Base-by-base conservation (phyloP, 306 rosid genomes). In the Dicorynia guianensis region DNA sequence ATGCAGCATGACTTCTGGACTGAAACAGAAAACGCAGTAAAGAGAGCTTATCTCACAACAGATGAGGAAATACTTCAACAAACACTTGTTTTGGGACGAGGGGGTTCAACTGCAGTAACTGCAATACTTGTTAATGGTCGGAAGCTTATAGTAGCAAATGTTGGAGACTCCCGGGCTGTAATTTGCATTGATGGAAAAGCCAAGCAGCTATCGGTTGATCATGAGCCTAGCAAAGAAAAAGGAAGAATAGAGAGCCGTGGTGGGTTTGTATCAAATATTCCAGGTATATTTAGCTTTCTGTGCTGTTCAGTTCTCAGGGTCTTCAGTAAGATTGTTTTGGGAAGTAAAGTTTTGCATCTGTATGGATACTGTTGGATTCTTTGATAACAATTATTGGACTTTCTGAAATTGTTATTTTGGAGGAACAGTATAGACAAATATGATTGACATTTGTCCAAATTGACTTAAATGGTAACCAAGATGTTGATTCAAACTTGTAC, bases 51-150 rank as follows among this genome's bases (percentile, higher is more conserved):
- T 34, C 49, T 56, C 42, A 83, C 64, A 70, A 90, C 92, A 30
- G 95, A 90, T 57, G 76, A 85, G 8, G 85, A 85, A 33, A 90
- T 87, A 79, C 74, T 90, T 85, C 82, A 83, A 38, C 62, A 85
- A 80, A 71, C 82, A 35, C 67, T 69, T 47, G 75, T 57, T 9
- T 76, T 90, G 72, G 95, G 95, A 17, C 65, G 80, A 78, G 95
- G 95, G 76, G 95, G 95, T 40, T 90, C 95, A 40, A 90, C 95
- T 11, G 92, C 95, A 0, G 95, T 87, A 19, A 90, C 92, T 52
- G 95, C 87, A 38, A 85, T 90, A 20, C 83, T 90, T 34, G 82
- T 87, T 30, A 78, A 87, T 43, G 92, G 89, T 11, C 84, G 69
- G 76, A 85, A 87, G 80, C 92, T 90, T 36, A 82, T 90, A 10